Percentiles rank a stretch among this genome's conserved stretches.
Evolutionary conservation across 2,329 filamentous ascomycete genomes (phyloP).

Genomic region (Cladosporium sp.): DNA sequence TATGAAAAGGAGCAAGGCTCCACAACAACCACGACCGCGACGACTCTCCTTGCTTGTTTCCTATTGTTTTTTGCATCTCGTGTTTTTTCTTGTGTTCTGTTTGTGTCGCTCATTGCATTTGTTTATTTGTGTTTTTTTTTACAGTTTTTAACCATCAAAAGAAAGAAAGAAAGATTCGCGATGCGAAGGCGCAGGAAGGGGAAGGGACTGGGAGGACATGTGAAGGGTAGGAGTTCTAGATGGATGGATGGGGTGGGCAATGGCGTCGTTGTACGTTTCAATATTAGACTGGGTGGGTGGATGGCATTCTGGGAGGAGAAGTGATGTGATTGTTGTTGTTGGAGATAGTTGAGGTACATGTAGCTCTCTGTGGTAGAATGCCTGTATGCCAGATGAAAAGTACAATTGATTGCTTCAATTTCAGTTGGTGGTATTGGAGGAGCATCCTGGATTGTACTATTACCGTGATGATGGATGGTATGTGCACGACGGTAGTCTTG

Average conservation of each 20-base stretch:
- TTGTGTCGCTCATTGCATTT: background rate
- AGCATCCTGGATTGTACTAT: background rate
- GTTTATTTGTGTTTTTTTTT: background rate
- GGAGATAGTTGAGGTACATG: conserved; percentile 3
- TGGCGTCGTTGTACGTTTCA: background rate
- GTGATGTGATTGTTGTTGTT: background rate
- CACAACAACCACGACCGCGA: background rate
- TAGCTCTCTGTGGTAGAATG: background rate
- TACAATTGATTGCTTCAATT: background rate
- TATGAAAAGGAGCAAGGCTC: background rate
- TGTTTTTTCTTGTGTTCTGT: background rate
- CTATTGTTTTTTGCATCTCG: background rate
- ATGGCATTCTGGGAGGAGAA: background rate
- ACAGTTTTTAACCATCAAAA: background rate
- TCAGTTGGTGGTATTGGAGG: background rate
- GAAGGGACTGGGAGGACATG: background rate
- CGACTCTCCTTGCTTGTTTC: conserved; percentile 7
- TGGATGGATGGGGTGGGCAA: background rate
- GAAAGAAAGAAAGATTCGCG: background rate
- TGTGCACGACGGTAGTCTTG: background rate
- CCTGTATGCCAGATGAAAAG: background rate
- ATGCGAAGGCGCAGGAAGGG: background rate
- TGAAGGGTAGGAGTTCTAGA: background rate
- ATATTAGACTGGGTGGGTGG: background rate
- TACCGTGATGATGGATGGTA: background rate